phyloP scores from a whole-genome alignment of 805 yeast genomes.

The Starmerella powellii region DNA sequence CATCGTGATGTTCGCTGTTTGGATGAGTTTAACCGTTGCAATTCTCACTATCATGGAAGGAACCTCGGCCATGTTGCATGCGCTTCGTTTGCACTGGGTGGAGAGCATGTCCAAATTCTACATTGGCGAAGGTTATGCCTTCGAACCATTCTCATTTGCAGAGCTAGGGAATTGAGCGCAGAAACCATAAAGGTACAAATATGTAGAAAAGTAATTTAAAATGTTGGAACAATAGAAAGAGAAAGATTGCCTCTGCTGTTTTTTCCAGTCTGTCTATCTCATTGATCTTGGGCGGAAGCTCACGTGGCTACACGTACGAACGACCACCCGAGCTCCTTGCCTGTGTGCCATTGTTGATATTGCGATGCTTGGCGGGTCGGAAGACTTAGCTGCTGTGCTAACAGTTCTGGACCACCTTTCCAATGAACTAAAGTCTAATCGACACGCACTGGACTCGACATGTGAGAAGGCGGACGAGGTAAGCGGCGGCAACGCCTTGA shows the following conservation, averaged over 20 bases:
- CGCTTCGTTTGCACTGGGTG: constrained; percentile 98
- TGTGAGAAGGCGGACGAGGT: constrained; percentile 19
- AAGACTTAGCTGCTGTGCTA: constrained; percentile 25
- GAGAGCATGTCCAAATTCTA: constrained; percentile 98
- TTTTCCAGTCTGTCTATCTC: too few relatives aligned
- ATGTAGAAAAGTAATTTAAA: not conserved
- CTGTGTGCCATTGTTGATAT: not conserved
- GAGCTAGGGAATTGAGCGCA: not conserved
- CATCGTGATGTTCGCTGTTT: constrained; percentile 76
- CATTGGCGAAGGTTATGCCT: constrained; percentile 90
- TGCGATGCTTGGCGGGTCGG: constrained; percentile 18
- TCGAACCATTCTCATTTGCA: constrained; percentile 70
- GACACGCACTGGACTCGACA: constrained; percentile 19
- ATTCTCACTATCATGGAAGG: constrained; percentile 96
- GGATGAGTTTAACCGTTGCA: constrained; percentile 86
- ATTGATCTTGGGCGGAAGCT: too few relatives aligned
- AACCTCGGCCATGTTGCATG: constrained; percentile 96
- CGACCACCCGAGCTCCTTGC: too few relatives aligned
- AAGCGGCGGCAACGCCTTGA: constrained; percentile 13
- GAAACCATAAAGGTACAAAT: not conserved
- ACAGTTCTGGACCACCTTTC: constrained; percentile 22
- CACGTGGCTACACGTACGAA: too few relatives aligned
- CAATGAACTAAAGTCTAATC: constrained; percentile 17
- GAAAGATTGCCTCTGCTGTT: too few relatives aligned
- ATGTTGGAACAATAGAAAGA: not conserved